These are phyloP conservation scores for Geoglossum cookeanum DNA, from an alignment of 2,329 filamentous ascomycete genomes.

Conservation along the genomic window DNA sequence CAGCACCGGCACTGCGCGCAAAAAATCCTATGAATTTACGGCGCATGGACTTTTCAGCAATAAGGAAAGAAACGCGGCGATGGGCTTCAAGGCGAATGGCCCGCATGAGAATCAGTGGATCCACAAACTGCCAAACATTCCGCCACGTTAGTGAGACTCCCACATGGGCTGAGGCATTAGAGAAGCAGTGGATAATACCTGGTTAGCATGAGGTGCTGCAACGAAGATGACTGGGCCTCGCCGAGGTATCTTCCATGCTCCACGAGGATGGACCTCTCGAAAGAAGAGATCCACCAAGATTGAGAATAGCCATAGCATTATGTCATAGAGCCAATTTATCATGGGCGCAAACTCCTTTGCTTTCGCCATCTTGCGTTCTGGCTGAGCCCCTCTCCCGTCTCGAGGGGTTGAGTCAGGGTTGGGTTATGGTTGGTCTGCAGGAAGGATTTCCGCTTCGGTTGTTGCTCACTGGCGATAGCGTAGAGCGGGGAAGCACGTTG, in stretches of 20 bases:
- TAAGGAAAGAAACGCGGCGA: slow-evolving; percentile 78
- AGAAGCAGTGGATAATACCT: slow-evolving; percentile 33
- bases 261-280: slow-evolving; percentile 85
- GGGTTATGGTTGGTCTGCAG: background rate
- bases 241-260: slow-evolving; percentile 85
- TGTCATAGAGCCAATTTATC: slow-evolving; percentile 38
- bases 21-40: slow-evolving; percentile 75
- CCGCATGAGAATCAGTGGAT: slow-evolving; percentile 82
- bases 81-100: slow-evolving; percentile 72
- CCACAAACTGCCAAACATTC: slow-evolving; percentile 54
- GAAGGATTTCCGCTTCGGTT: too few species aligned
- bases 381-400: background rate
- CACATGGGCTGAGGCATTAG: background rate
- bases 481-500: background rate
- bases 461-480: too few species aligned
- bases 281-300: slow-evolving; percentile 93
- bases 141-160: slow-evolving; percentile 3
- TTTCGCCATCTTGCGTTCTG: background rate
- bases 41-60: slow-evolving; percentile 88
- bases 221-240: slow-evolving; percentile 85
- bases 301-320: slow-evolving; percentile 57
- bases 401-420: too few species aligned
- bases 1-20: slow-evolving; percentile 67
- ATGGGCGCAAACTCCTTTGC: background rate
- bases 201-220: slow-evolving; percentile 90